phyloP scores from a whole-genome alignment of 2,329 filamentous ascomycete genomes.

The Aspergillus sojae region DNA sequence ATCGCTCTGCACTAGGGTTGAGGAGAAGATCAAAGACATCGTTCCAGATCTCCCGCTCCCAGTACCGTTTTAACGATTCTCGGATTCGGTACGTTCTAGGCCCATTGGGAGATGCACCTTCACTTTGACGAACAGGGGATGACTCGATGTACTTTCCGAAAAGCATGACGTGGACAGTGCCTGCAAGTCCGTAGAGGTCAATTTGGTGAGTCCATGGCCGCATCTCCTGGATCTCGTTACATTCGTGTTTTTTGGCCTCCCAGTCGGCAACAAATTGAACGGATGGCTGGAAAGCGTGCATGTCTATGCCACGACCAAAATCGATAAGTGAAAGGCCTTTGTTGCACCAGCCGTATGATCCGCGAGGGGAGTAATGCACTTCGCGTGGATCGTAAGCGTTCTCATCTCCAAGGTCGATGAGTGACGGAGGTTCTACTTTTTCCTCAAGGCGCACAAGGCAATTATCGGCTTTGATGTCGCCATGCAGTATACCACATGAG shows the following conservation, averaged over 20 bases:
- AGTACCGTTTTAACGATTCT: conserved; percentile 89
- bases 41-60: conserved; percentile 90
- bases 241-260: conserved; percentile 85
- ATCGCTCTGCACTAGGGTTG: conserved; percentile 67
- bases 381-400: conserved; percentile 28
- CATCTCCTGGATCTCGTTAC: conserved; percentile 91
- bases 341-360: conserved; percentile 73
- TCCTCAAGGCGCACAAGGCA: conserved; percentile 82
- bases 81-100: conserved; percentile 74
- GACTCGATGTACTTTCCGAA: conserved; percentile 97
- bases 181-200: conserved; percentile 91
- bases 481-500: conserved; percentile 76
- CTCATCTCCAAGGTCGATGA: conserved; percentile 32
- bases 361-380: conserved; percentile 70
- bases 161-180: conserved; percentile 82
- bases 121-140: conserved; percentile 36
- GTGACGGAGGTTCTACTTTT: conserved; percentile 33
- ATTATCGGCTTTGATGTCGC: conserved; percentile 94
- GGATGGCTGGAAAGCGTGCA: conserved; percentile 75
- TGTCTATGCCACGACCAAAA: conserved; percentile 92
- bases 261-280: conserved; percentile 95
- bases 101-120: conserved; percentile 11
- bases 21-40: conserved; percentile 82
- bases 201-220: conserved; percentile 97
- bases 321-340: conserved; percentile 89